Percentiles rank a stretch among this genome's conserved stretches.
These are phyloP conservation scores for Cenchrus fungigraminus DNA, from an alignment of 176 grass and related monocot species.

Conservation along the genomic window DNA sequence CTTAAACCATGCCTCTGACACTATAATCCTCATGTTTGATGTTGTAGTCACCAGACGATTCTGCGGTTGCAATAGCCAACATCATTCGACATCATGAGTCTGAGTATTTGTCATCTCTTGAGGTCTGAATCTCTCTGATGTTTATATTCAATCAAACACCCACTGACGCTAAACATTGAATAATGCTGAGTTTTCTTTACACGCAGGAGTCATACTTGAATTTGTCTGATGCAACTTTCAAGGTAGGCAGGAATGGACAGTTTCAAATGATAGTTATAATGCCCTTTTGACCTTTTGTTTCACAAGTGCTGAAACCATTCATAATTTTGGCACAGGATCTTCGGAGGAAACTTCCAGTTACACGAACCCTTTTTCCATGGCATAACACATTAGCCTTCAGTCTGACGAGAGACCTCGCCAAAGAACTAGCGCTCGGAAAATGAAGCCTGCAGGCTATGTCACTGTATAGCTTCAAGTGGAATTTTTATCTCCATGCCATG, in stretches of 20 bases:
- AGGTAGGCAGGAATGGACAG: conserved; percentile 49
- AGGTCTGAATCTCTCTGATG: conserved; percentile 62
- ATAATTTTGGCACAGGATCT: conserved; percentile 68
- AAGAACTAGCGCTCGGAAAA: conserved; percentile 90
- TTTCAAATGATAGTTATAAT: background rate
- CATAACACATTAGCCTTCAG: conserved; percentile 82
- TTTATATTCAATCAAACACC: conserved; percentile 35
- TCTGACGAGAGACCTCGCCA: conserved; percentile 78
- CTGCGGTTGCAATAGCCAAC: conserved; percentile 60
- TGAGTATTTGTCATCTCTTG: conserved; percentile 79
- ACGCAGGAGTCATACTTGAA: conserved; percentile 82
- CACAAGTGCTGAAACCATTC: background rate
- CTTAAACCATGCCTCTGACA: conserved; percentile 20
- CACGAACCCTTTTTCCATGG: conserved; percentile 94
- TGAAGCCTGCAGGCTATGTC: conserved; percentile 36
- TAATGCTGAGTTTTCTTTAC: conserved; percentile 33
- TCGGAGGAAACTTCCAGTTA: conserved; percentile 94
- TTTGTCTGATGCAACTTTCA: conserved; percentile 89
- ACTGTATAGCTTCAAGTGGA: conserved; percentile 33
- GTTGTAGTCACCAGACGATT: conserved; percentile 86
- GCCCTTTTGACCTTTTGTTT: conserved; percentile 1
- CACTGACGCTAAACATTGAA: conserved; percentile 8
- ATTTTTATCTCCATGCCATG: conserved; percentile 32
- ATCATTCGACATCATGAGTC: conserved; percentile 86
- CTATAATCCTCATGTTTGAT: conserved; percentile 29